A percentile compares a stretch with the other conserved stretches of the same genome.
These are phyloP conservation scores for Talaromyces sp. DNA, from an alignment of 2,329 filamentous ascomycete genomes.

Conservation along the genomic window DNA sequence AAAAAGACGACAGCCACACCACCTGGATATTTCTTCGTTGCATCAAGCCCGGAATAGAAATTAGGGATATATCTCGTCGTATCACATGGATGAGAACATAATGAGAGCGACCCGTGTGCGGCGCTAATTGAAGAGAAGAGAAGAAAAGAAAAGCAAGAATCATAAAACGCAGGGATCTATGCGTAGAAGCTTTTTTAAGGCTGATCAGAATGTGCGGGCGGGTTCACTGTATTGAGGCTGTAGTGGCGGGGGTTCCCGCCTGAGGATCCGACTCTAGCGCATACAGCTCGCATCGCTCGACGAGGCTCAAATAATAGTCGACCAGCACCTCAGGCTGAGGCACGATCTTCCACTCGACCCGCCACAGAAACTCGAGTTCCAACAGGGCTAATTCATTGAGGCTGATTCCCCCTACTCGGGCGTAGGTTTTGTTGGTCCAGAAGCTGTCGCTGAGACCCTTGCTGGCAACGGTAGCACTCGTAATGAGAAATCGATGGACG, in stretches of 20 bases:
- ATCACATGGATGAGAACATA: background rate
- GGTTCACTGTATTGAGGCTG: background rate
- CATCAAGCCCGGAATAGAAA: background rate
- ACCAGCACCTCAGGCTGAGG: conserved; percentile 89
- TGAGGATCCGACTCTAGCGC: conserved; percentile 38
- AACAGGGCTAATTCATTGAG: conserved; percentile 83
- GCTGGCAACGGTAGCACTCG: conserved; percentile 87
- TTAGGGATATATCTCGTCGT: conserved; percentile 2
- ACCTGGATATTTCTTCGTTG: background rate
- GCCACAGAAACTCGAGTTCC: conserved; percentile 87
- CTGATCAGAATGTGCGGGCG: background rate
- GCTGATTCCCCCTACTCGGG: conserved; percentile 86
- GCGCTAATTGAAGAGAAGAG: background rate
- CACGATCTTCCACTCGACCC: conserved; percentile 94
- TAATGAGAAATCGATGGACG: conserved; percentile 94
- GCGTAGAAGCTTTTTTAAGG: background rate
- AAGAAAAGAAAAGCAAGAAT: background rate
- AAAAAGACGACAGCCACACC: background rate
- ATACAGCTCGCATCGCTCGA: conserved; percentile 61
- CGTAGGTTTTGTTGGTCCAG: conserved; percentile 97
- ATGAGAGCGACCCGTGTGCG: background rate
- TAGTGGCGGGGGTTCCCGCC: background rate
- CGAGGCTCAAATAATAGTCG: conserved; percentile 85
- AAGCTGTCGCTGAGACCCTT: conserved; percentile 96
- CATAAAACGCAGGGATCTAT: background rate